Evolutionary conservation across 129 eudicot species (phyloP).

Genomic region (Arctium minus): DNA sequence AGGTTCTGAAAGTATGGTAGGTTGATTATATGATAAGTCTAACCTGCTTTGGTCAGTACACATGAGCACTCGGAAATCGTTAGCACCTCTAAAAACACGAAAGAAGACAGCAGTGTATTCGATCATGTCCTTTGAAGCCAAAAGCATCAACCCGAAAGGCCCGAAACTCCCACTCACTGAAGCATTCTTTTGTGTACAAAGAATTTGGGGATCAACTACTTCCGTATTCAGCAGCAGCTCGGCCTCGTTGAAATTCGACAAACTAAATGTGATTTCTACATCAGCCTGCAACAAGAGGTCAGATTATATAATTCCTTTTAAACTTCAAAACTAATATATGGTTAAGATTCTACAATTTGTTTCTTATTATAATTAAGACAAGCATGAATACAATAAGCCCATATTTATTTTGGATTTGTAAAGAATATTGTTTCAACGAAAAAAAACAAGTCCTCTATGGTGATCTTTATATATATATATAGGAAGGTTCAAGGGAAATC

Average conservation of each 20-base stretch:
- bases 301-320: neutral
- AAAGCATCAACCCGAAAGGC: constrained; percentile 68
- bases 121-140: constrained; percentile 55
- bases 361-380: neutral
- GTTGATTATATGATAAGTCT: neutral
- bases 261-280: constrained; percentile 49
- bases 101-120: constrained; percentile 73
- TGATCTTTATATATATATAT: neutral
- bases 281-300: constrained; percentile 43
- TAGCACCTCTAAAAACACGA: constrained; percentile 36
- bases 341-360: neutral
- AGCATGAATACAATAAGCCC: neutral
- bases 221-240: constrained; percentile 30
- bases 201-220: constrained; percentile 45
- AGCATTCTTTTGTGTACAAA: constrained; percentile 45
- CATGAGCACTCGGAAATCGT: constrained; percentile 50
- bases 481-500: no score
- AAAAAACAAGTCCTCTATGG: neutral
- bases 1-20: neutral
- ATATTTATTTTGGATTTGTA: neutral
- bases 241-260: constrained; percentile 37
- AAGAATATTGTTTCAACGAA: neutral
- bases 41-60: constrained; percentile 82
- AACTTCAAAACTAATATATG: neutral
- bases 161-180: constrained; percentile 45